Evolutionary conservation across 75 land plant genomes (phyloP), one percentile per base, ranked within the genome.

Genomic region (Azolla pinnata): DNA sequence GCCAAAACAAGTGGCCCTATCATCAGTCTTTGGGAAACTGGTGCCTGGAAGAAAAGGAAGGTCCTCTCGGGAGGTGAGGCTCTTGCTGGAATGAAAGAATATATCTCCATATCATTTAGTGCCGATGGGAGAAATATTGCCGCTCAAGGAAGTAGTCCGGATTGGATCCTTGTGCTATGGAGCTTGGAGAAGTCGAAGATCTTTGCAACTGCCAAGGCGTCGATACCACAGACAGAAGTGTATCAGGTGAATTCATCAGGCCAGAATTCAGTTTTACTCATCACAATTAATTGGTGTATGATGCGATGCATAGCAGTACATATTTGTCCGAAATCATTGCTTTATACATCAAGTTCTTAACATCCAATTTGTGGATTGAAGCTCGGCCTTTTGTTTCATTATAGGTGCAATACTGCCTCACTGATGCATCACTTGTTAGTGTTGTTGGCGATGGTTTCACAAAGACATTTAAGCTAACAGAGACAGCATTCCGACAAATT

Each of bases 111-210:
- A 23, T 47, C 68, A 20, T 72, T 72, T 30, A 72, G 63, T 48
- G 47, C 48, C 27, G 69, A 72, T 60, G 63, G 44, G 10, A 66
- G 44, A 31, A 32, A 29, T 21, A 48, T 71, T 47, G 67, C 32
- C 23, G 72, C 72, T 21, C 72, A 69, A 55, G 69, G 66, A 10
- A 60, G 75, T 30, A 40, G 29, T 16, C 75, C 75, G 3, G 75
- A 72, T 2, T 72, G 75, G 75, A 72, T 68, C 12, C 62, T 72
- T 1, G 40, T 72, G 14, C 31, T 54, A 8, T 72, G 75, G 75
- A 65, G 58, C 51, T 60, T 72, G 32, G 75, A 72, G 34, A 72
- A 72, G 38, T 44, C 30, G 23, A 72, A 72, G 40, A 32, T 72
- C 0, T 47, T 60, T 40, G 68, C 75, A 17, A 38, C 69, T 21